Base-by-base conservation (phyloP, 331 rosid species). In the Dryas integrifolia region DNA sequence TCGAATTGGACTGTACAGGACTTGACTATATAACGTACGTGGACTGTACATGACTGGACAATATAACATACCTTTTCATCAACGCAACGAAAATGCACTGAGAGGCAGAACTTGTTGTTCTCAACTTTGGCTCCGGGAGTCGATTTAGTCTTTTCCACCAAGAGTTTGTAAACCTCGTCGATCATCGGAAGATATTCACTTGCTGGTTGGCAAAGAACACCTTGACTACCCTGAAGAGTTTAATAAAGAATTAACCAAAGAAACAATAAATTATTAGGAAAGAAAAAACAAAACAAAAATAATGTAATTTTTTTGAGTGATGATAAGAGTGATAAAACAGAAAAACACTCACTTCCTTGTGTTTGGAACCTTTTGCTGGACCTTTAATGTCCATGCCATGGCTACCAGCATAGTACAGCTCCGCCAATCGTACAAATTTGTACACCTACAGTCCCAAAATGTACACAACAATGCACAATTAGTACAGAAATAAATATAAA, bases 311-410 rank as follows among this genome's bases (percentile, higher is more conserved):
- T 10, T 4, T 48, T 14, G 56, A 5, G 16, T 40, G 9, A 9
- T 11, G n/a, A 53, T 11, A 10, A 65, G 10, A 39, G 26, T 7
- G n/a, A 55, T 40, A 65, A 26, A 24, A 12, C 51, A 7, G 43
- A 46, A 21, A 48, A 21, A 58, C 46, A 86, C 97, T 81, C 71
- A 91, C 98, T 80, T 84, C 77, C 65, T 76, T 82, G 83, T 78
- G 72, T 85, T 84, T 86, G 72, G 90, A 79, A 68, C 81, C 85
- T 84, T 73, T 89, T 58, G 95, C 82, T 41, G 98, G 98, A n/a
- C 97, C 97, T 82, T 89, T 74, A 67, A 94, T 94, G 69, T 94
- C 98, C 98, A 94, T 94, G 13, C 98, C 98, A 86, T 94, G 98
- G 82, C 98, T 94, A 69, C 98, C 98, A 26, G 98, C 98, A 77